These are phyloP conservation scores for Leccinellum albellum DNA, from an alignment of 768 basidiomycete genomes.

Conservation along the genomic window DNA sequence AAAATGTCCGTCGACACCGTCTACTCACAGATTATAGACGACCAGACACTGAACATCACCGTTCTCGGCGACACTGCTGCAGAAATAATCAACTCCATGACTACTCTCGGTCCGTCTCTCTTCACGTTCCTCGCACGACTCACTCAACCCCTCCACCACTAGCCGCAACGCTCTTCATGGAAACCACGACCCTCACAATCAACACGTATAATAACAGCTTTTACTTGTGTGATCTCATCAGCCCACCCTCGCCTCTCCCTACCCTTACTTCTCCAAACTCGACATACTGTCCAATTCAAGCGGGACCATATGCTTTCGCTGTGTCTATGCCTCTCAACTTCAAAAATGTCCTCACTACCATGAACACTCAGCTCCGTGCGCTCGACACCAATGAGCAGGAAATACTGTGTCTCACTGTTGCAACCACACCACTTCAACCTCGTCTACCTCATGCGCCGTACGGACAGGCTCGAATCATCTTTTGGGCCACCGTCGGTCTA, in stretches of 20 bases:
- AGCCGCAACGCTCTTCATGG: constrained; percentile 82
- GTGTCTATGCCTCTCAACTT: constrained; percentile 63
- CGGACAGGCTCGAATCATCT: constrained; percentile 61
- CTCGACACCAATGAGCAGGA: constrained; percentile 84
- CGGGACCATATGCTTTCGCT: constrained; percentile 81
- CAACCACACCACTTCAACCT: constrained; percentile 72
- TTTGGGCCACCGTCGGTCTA: constrained; percentile 72
- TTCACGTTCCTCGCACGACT: neutral
- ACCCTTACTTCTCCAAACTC: constrained; percentile 32
- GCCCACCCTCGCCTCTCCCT: constrained; percentile 72
- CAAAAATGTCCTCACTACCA: constrained; percentile 74
- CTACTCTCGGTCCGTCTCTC: constrained; percentile 56
- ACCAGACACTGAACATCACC: constrained; percentile 60
- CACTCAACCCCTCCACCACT: constrained; percentile 5
- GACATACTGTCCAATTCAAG: constrained; percentile 70
- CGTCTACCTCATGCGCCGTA: constrained; percentile 53
- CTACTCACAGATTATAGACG: constrained; percentile 64
- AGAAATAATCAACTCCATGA: constrained; percentile 56
- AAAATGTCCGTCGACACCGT: constrained; percentile 67
- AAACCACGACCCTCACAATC: constrained; percentile 77
- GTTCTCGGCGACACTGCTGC: constrained; percentile 62
- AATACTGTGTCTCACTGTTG: constrained; percentile 76
- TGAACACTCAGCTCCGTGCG: constrained; percentile 79
- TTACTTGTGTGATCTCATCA: constrained; percentile 75
- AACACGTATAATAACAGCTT: constrained; percentile 65